Evolutionary conservation across 2,329 filamentous ascomycete species (phyloP).

Genomic region (Penicillium sp.): DNA sequence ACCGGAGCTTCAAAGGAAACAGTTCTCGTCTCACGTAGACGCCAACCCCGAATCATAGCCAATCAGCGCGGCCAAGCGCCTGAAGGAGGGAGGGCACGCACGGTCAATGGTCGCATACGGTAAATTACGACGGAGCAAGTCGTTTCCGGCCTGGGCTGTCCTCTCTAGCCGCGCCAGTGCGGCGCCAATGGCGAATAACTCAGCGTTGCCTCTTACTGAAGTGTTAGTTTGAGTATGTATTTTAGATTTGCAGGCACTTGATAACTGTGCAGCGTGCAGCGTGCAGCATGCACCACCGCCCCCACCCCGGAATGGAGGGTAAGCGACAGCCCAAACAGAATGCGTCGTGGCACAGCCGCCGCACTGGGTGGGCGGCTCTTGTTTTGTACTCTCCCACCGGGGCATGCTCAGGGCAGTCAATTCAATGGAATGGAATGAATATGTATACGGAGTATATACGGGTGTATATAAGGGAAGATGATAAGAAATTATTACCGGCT

Average conservation of each 20-base stretch:
- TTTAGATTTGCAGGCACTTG: too few species aligned
- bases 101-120: neutral
- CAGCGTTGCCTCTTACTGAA: too few species aligned
- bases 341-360: slow-evolving; percentile 10
- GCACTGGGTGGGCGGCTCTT: slow-evolving; percentile 1
- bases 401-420: too few species aligned
- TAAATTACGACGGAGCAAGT: neutral
- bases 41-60: neutral
- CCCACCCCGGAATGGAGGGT: neutral
- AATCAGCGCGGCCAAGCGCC: neutral
- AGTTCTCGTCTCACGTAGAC: slow-evolving; percentile 7
- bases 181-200: slow-evolving; percentile 27
- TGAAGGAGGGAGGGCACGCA: neutral
- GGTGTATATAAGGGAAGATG: neutral
- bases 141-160: neutral
- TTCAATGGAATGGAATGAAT: neutral
- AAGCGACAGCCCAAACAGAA: too few species aligned
- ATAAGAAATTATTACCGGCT: too few species aligned
- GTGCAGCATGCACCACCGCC: neutral
- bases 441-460: neutral
- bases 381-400: neutral
- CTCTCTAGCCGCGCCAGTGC: slow-evolving; percentile 19
- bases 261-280: slow-evolving; percentile 6
- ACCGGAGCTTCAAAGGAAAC: too few species aligned
- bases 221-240: too few species aligned